Conservation (phyloP, 805 yeast genomes). For the Ogataea dorogensis region DNA sequence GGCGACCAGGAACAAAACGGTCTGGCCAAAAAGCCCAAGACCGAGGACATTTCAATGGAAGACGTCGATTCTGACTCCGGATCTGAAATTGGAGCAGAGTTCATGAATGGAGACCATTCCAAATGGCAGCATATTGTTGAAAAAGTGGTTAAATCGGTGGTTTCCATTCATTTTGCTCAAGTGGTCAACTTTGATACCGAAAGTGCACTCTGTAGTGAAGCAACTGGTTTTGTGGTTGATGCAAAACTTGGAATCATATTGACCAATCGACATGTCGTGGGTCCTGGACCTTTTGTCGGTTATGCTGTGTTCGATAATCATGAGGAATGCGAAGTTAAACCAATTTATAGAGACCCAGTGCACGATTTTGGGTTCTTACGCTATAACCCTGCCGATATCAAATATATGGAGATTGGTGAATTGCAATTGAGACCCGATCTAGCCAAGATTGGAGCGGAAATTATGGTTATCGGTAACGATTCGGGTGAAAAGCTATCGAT, state of each 20-base stretch:
- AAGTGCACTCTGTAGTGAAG: conserved; percentile 75
- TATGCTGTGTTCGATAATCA: conserved; percentile 92
- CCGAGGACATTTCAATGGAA: conserved; percentile 4
- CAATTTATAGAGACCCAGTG: conserved; percentile 89
- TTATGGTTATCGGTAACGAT: conserved; percentile 93
- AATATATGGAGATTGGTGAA: conserved; percentile 69
- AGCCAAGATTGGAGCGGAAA: conserved; percentile 90
- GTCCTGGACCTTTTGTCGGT: conserved; percentile 92
- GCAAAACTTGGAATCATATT: conserved; percentile 75
- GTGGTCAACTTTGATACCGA: conserved; percentile 88
- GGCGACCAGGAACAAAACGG: conserved; percentile 2
- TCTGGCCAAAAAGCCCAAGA: conserved; percentile 6
- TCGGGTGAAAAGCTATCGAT: conserved; percentile 93
- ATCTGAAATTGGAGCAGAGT: conserved; percentile 10
- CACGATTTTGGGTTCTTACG: conserved; percentile 91
- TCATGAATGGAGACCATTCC: conserved; percentile 27
- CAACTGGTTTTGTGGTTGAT: conserved; percentile 95
- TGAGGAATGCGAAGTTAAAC: conserved; percentile 84
- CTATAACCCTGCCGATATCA: conserved; percentile 68
- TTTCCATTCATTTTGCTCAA: conserved; percentile 84
- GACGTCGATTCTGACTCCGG: conserved; percentile 11
- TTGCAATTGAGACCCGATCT: conserved; percentile 73
- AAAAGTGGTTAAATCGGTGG: conserved; percentile 79
- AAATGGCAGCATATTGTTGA: conserved; percentile 83
- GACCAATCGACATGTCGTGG: conserved; percentile 93